A percentile compares a stretch with the other conserved stretches of the same genome.
Conservation (phyloP, 371 early-diverging fungal species). For the Zychaea mexicana region DNA sequence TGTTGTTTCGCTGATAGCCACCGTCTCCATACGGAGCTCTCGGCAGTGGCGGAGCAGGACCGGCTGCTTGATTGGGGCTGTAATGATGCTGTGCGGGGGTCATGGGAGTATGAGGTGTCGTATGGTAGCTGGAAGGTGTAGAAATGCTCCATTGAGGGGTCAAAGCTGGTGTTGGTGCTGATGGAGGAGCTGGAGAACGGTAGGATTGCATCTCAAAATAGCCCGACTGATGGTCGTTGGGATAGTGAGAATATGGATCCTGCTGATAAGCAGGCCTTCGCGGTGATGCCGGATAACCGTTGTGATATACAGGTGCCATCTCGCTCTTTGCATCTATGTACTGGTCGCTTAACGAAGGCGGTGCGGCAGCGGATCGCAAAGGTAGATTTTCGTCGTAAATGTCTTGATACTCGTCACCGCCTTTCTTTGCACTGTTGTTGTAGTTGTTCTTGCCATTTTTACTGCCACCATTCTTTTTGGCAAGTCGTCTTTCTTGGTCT, state of each 20-base stretch:
- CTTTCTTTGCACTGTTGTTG: conserved; percentile 20
- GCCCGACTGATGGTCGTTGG: not conserved
- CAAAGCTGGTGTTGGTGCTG: not conserved
- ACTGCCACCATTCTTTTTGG: conserved; percentile 9
- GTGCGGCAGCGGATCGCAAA: conserved; percentile 6
- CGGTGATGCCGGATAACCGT: conserved; percentile 1
- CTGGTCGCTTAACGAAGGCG: not conserved
- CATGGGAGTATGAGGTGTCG: not conserved
- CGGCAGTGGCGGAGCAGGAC: conserved; percentile 2
- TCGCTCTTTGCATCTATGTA: conserved; percentile 3
- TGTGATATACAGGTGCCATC: not conserved
- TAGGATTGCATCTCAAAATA: conserved; percentile 18
- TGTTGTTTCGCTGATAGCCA: not conserved
- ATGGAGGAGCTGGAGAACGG: conserved; percentile 1
- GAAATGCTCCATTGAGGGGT: not conserved
- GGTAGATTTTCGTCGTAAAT: conserved; percentile 15
- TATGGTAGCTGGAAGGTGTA: not conserved
- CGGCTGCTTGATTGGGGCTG: conserved; percentile 7
- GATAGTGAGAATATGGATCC: conserved; percentile 7
- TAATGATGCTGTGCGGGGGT: not conserved
- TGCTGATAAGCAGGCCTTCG: not conserved
- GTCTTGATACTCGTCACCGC: not conserved
- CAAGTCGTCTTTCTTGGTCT: conserved; percentile 24
- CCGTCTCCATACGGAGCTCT: not conserved
- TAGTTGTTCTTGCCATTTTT: not conserved